These are phyloP conservation scores for Chrysosporium keratinophilum DNA, from an alignment of 2,329 filamentous ascomycete species.

Conservation along the genomic window DNA sequence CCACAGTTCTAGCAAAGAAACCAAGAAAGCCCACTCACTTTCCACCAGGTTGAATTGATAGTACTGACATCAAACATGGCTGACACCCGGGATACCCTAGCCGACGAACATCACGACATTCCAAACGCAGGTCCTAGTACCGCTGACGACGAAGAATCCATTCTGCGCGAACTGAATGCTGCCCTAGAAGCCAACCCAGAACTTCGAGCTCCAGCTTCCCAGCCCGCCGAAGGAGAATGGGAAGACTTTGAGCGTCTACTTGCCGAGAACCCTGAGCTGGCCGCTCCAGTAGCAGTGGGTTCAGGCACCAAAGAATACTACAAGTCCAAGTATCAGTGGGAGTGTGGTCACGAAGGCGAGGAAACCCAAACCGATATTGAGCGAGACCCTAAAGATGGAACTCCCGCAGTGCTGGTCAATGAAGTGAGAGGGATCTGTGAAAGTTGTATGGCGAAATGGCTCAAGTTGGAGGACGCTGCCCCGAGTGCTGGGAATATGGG, in stretches of 20 bases:
- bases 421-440: conserved; percentile 16
- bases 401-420: conserved; percentile 9
- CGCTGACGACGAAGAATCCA: conserved; percentile 11
- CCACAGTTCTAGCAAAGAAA: background rate
- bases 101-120: background rate
- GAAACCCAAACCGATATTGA: conserved; percentile 15
- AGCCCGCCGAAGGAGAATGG: conserved; percentile 12
- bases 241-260: conserved; percentile 17
- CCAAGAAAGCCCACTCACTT: background rate
- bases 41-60: background rate
- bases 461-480: conserved; percentile 13
- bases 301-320: conserved; percentile 13
- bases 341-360: conserved; percentile 16
- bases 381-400: conserved; percentile 10
- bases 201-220: conserved; percentile 9
- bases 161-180: conserved; percentile 14
- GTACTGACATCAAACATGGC: background rate
- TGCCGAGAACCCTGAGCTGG: conserved; percentile 16
- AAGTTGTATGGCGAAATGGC: conserved; percentile 17
- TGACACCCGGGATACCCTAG: background rate
- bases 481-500: background rate
- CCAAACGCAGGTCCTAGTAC: background rate
- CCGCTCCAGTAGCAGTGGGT: conserved; percentile 10
- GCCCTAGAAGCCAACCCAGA: conserved; percentile 16
- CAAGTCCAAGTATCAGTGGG: conserved; percentile 17